Evolutionary conservation across 805 yeast genomes (phyloP), one percentile per base, ranked within the genome.

Genomic region (Torulaspora delbrueckii): DNA sequence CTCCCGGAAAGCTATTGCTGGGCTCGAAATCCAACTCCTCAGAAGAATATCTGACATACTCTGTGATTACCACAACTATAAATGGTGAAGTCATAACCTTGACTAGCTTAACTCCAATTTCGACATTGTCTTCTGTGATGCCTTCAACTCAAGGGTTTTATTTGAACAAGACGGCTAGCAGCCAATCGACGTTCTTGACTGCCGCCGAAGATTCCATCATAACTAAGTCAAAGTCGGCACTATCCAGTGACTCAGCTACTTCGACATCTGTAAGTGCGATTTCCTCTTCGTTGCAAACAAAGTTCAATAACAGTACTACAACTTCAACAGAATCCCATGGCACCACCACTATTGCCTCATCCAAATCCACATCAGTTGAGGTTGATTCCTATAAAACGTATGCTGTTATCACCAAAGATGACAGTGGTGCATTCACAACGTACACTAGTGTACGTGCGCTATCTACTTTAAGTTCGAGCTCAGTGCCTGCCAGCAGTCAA

Each of bases 351-450:
- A 1, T 3, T 6, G 5, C 8, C 19, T 16, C 34, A 18, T 7
- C 12, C 8, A 13, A 16, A 7, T 19, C 19, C 26, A 38, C 16
- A 12, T 19, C 42, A 8, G 23, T 23, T 13, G 26, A 19, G 5
- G 6, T 22, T 3, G 35, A 30, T 12, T 23, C 45, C 12, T 45
- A 12, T 25, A 34, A 40, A 24, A 48, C 44, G 3, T 45, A 39
- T 13, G 31, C 38, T 24, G 49, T 55, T 22, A 46, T 58, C 42
- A 60, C 65, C 35, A 51, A 43, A 19, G 59, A 63, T 27, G 42
- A 47, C 18, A 43, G 46, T 18, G 63, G 56, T 32, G 44, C 50
- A 30, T 54, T 48, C 13, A 56, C 64, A 34, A 45, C 48, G n/a
- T 50, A 51, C 52, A 57, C 63, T 30, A 62, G 63, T 30, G 6